Conservation (phyloP, 768 basidiomycete species). For the Porpolomopsis calyptriformis region DNA sequence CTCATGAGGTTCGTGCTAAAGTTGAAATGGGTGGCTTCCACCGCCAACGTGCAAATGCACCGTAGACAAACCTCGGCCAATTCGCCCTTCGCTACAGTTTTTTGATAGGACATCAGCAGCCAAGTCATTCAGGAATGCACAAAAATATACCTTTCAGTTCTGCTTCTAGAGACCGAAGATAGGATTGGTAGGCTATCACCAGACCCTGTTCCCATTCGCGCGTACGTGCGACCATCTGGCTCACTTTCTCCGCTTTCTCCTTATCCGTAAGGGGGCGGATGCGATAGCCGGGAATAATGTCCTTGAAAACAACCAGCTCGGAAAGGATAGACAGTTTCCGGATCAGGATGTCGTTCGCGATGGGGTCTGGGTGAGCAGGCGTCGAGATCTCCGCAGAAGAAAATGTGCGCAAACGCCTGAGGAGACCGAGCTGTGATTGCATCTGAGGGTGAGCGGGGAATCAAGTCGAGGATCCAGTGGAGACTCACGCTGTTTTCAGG, state of each 20-base stretch:
- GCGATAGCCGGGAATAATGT: constrained; percentile 91
- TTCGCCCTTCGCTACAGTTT: constrained; percentile 45
- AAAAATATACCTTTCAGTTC: constrained; percentile 69
- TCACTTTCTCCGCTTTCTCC: constrained; percentile 88
- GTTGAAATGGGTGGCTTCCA: constrained; percentile 90
- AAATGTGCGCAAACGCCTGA: constrained; percentile 84
- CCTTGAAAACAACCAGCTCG: constrained; percentile 89
- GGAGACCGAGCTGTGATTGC: constrained; percentile 60
- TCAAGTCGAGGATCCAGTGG: background rate
- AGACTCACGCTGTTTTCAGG: constrained; percentile 84
- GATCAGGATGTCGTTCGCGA: constrained; percentile 71
- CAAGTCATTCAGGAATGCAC: background rate
- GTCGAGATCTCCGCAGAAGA: constrained; percentile 67
- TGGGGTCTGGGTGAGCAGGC: constrained; percentile 54
- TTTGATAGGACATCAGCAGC: background rate
- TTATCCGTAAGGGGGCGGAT: constrained; percentile 84
- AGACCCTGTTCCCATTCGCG: constrained; percentile 96
- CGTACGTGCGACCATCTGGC: constrained; percentile 81
- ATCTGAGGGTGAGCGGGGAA: constrained; percentile 5
- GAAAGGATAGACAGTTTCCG: constrained; percentile 84
- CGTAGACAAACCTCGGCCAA: constrained; percentile 61
- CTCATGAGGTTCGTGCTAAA: constrained; percentile 89
- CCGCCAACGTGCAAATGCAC: constrained; percentile 79
- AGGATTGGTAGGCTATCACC: constrained; percentile 78
- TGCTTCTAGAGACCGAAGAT: constrained; percentile 72